Base-by-base conservation (phyloP, 257 asterid genomes). In the Rubia yunnanensis region DNA sequence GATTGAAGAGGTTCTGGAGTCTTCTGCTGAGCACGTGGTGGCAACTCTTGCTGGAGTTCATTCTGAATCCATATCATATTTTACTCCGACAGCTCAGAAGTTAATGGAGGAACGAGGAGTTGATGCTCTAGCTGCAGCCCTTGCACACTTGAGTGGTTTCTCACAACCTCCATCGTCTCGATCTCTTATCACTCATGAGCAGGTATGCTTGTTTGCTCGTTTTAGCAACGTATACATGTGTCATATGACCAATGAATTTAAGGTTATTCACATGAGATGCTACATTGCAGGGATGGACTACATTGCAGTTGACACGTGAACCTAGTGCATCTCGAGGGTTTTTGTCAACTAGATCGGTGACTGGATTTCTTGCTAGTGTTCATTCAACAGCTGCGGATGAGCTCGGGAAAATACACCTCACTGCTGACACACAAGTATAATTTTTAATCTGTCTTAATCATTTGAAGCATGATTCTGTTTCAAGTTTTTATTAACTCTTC, bases 341-440 rank as follows among this genome's bases (percentile, higher is more conserved):
- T 75, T 79, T 92, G 53, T 85, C 96, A 28, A 84, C 95, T 67
- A 86, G 96, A 80, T 78, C 90, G 64, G 91, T 88, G 31, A 92
- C 96, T 7, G 98, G 96, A 60, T 83, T 88, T 72, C 95, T 92
- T 5, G 79, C 95, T 49, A 94, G 87, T 85, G 95, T 92, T 70
- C 84, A 80, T 85, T 63, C 91, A 69, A n/a, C 86, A 15, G 98
- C 98, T 72, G 98, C 98, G 44, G 96, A 89, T 77, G 98, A 84
- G 84, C 71, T 92, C 17, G 92, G 92, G 54, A 92, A 83, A 77
- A 87, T 92, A 46, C 88, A 85, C 63, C 55, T 92, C 13, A 80
- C 84, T 74, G 96, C 98, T 5, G 95, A 92, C 75, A 82, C 79
- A 66, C 73, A 52, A 72, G 96, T 91, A 70, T 77, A 34, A 18